Evolutionary conservation across 163 green algal genomes (phyloP), one percentile per base, ranked within the genome.

Genomic region (Scenedesmus sp.): DNA sequence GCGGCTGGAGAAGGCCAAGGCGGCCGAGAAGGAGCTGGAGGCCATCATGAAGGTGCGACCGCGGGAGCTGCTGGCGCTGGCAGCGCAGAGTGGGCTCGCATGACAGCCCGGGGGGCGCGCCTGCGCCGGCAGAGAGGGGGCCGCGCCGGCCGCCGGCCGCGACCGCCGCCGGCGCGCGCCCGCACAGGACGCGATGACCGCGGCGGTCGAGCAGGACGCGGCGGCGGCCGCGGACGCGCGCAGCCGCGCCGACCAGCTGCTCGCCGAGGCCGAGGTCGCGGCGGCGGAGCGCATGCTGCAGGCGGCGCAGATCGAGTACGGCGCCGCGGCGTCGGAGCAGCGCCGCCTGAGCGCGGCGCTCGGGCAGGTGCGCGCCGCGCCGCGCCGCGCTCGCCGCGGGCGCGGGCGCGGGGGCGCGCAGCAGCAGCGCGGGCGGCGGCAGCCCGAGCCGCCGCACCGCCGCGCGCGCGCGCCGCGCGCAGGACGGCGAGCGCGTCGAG

Each of bases 401-500:
- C 31, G 5, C 53, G 13, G 22, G 33, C 18, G 51, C 22, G n/a
- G 51, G n/a, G 22, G n/a, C 5, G 6, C 18, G 51, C 7, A 47
- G 10, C 39, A 47, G 39, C 39, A 47, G 39, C 39, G 10, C 39
- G 39, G 39, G 7, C 39, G 10, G 39, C 6, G 10, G 39, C 39
- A 15, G 39, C 39, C 10, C 7, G 7, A 15, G 6, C 7, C 39
- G 39, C 39, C 39, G 39, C 39, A 10, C 39, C 10, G 39, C 39
- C 39, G 39, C 39, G 53, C 53, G 53, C n/a, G 53, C 53, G 26
- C n/a, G 26, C 26, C n/a, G 1, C 24, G 33, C 13, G 71, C 71
- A 90, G 88, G 89, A 92, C 10, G 77, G 70, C 0, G 91, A 95
- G n/a, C 84, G 86, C 0, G 29, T 88, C 0, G 89, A 96, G 78